Conservation (phyloP, 768 basidiomycete genomes). For the Gymnopilus junonius region DNA sequence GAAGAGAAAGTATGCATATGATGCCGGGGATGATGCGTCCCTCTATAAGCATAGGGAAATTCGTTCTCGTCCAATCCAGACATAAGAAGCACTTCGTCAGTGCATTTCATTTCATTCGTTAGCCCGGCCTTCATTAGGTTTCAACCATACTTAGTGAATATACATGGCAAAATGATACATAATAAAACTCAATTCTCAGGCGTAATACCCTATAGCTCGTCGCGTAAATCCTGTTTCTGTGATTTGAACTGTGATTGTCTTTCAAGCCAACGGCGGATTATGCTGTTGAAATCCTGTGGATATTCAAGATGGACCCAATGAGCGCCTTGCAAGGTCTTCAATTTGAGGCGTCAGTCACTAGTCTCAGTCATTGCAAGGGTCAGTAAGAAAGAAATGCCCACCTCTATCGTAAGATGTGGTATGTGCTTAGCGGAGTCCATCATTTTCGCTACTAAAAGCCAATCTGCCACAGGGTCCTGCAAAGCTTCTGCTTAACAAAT, state of each 20-base stretch:
- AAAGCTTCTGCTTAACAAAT: too few species aligned
- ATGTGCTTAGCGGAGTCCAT: constrained; percentile 42
- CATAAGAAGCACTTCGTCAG: background rate
- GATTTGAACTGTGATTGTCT: too few species aligned
- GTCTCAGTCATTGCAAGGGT: background rate
- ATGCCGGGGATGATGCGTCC: too few species aligned
- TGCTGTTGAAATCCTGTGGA: constrained; percentile 53
- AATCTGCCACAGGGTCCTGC: constrained; percentile 59
- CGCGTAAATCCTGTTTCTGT: too few species aligned
- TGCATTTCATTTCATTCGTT: too few species aligned
- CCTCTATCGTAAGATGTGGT: constrained; percentile 43
- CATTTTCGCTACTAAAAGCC: constrained; percentile 35
- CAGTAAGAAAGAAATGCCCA: constrained; percentile 17
- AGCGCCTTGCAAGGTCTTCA: constrained; percentile 54
- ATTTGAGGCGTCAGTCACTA: background rate
- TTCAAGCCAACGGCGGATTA: constrained; percentile 59
- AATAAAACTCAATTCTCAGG: too few species aligned
- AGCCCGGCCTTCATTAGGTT: too few species aligned
- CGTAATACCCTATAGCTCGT: background rate
- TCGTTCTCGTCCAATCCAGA: constrained; percentile 3
- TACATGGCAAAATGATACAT: too few species aligned
- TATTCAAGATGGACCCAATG: constrained; percentile 76
- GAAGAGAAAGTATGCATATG: too few species aligned
- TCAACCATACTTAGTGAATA: too few species aligned
- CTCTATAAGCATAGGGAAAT: constrained; percentile 2